Percentiles rank a stretch among this genome's conserved stretches.
These are phyloP conservation scores for Amauroascus verrucosus DNA, from an alignment of 2,329 filamentous ascomycete species.

Conservation along the genomic window DNA sequence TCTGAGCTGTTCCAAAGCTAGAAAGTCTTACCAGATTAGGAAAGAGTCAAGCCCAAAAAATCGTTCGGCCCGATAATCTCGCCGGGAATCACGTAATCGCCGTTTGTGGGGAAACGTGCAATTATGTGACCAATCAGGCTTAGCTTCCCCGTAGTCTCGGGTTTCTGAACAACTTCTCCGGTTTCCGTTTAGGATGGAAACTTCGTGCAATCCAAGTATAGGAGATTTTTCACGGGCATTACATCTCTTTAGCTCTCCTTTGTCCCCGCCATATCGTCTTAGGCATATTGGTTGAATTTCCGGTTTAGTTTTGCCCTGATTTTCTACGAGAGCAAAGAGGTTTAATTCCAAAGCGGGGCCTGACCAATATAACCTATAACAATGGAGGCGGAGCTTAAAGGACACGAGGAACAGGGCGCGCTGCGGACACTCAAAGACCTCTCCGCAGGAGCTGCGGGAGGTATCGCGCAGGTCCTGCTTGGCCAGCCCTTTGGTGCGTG, in stretches of 20 bases:
- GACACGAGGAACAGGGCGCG: conserved; percentile 29
- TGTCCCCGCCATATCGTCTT: neutral
- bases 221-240: neutral
- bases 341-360: neutral
- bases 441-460: conserved; percentile 79
- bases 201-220: neutral
- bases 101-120: neutral
- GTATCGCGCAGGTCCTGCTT: conserved; percentile 84
- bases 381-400: conserved; percentile 22
- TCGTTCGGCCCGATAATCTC: conserved; percentile 8
- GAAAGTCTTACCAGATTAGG: neutral
- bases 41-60: neutral
- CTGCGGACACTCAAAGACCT: conserved; percentile 73
- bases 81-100: conserved; percentile 6
- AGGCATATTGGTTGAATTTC: neutral
- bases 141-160: conserved; percentile 2
- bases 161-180: neutral
- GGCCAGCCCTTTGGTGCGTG: conserved; percentile 56
- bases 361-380: neutral
- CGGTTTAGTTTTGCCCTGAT: neutral
- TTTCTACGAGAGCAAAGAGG: neutral
- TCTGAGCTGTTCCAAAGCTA: neutral
- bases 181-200: neutral
- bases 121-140: neutral
- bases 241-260: neutral